Percentiles rank a stretch among this genome's conserved stretches.
phyloP scores from a whole-genome alignment of 345 rosid genomes.

The Gossypium rotundifolium region DNA sequence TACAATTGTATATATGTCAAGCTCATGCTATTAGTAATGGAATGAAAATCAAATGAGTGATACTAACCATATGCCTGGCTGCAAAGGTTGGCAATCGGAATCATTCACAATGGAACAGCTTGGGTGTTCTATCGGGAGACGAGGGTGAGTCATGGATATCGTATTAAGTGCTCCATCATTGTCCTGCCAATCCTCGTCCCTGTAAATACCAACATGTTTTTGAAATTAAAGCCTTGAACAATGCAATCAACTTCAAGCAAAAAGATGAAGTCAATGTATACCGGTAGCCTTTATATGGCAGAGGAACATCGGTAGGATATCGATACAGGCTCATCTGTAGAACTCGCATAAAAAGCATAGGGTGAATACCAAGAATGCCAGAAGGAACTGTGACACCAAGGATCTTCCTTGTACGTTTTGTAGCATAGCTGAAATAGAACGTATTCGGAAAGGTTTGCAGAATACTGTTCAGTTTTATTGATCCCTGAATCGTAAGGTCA shows the following conservation, averaged over 20 bases:
- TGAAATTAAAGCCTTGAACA: neutral
- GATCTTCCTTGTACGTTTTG: conserved; percentile 62
- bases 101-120: conserved; percentile 43
- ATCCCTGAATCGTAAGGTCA: conserved; percentile 88
- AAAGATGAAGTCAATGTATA: neutral
- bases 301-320: conserved; percentile 50
- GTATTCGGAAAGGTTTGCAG: conserved; percentile 73
- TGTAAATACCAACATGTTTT: conserved; percentile 18
- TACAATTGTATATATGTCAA: conserved; percentile 2
- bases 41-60: neutral
- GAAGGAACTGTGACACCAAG: conserved; percentile 77
- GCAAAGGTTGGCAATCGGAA: conserved; percentile 56
- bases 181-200: conserved; percentile 97
- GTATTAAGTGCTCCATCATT: conserved; percentile 97
- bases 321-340: conserved; percentile 84
- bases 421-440: conserved; percentile 90
- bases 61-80: conserved; percentile 90
- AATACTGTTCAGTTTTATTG: conserved; percentile 47
- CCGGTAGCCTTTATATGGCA: conserved; percentile 95
- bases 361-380: conserved; percentile 68
- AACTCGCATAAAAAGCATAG: conserved; percentile 74
- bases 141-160: conserved; percentile 92
- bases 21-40: neutral
- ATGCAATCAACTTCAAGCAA: neutral
- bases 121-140: conserved; percentile 72